Conservation (phyloP, 352 stramenopile genomes). For the Globisporangium rhizosaccharum region DNA sequence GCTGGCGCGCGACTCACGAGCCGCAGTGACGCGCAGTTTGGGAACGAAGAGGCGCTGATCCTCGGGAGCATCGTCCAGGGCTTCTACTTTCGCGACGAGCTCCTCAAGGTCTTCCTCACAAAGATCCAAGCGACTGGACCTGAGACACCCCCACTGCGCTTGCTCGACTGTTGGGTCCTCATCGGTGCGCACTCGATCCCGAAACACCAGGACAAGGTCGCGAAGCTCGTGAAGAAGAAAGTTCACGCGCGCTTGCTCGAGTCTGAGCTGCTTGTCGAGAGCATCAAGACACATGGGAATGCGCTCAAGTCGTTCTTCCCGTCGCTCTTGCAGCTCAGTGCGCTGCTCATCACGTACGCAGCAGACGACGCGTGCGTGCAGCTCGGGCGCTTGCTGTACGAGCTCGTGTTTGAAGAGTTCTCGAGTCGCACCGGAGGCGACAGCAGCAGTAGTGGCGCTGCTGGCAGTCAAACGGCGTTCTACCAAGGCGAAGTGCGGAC, state of each 20-base stretch:
- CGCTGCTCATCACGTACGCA: slow-evolving; percentile 24
- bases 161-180: slow-evolving; percentile 52
- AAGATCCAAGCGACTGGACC: slow-evolving; percentile 15
- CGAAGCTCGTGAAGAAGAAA: slow-evolving; percentile 41
- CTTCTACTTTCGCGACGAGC: slow-evolving; percentile 45
- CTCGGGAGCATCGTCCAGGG: slow-evolving; percentile 43
- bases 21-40: not conserved
- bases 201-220: slow-evolving; percentile 30
- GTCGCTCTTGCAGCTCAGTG: slow-evolving; percentile 31
- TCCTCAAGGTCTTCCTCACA: slow-evolving; percentile 37
- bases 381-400: slow-evolving; percentile 34
- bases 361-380: slow-evolving; percentile 10
- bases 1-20: not conserved
- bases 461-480: slow-evolving; percentile 22
- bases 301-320: slow-evolving; percentile 38
- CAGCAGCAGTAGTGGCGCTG: not conserved
- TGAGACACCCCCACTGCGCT: slow-evolving; percentile 12
- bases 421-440: slow-evolving; percentile 13
- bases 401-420: slow-evolving; percentile 51
- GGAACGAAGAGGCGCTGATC: slow-evolving; percentile 45
- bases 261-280: slow-evolving; percentile 21
- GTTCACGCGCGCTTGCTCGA: slow-evolving; percentile 20
- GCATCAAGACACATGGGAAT: slow-evolving; percentile 29
- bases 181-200: slow-evolving; percentile 36
- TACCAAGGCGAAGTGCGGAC: slow-evolving; percentile 46